These are phyloP conservation scores for Saksenaea vasiformis DNA, from an alignment of 371 early-diverging fungal genomes.

Conservation along the genomic window DNA sequence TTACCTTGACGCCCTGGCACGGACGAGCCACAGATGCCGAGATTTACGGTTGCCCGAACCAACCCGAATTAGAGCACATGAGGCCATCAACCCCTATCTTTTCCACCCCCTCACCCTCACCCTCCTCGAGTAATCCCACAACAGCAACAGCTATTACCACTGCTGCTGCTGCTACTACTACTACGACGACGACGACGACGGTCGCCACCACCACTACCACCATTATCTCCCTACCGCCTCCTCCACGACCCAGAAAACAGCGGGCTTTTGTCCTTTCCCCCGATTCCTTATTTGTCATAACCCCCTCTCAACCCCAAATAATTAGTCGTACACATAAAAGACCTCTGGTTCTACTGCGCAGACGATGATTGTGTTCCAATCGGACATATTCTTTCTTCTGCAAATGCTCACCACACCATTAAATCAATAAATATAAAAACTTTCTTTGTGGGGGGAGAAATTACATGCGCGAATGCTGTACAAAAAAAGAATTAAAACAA, in stretches of 20 bases:
- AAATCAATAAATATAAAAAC: background rate
- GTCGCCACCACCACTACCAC: background rate
- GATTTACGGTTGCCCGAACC: slow-evolving; percentile 19
- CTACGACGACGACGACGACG: background rate
- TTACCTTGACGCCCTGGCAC: slow-evolving; percentile 36
- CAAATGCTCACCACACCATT: background rate
- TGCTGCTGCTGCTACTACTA: background rate
- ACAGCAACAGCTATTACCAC: background rate
- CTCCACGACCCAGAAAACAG: background rate
- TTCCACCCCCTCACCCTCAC: background rate
- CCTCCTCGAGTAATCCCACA: background rate
- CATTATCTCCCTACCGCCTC: background rate
- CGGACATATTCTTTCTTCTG: background rate
- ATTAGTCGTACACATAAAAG: background rate
- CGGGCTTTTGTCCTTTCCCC: background rate
- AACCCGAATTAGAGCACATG: background rate
- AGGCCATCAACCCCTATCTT: background rate
- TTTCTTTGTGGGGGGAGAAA: background rate
- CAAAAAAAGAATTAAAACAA: background rate
- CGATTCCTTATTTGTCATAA: slow-evolving; percentile 4
- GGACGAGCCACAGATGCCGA: slow-evolving; percentile 30
- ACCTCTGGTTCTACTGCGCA: background rate
- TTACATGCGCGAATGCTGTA: slow-evolving; percentile 5
- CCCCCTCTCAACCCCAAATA: slow-evolving; percentile 9
- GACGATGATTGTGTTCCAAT: background rate